phyloP scores from a whole-genome alignment of 192 early-diverging fungal genomes.

The Coemansia sp. region DNA sequence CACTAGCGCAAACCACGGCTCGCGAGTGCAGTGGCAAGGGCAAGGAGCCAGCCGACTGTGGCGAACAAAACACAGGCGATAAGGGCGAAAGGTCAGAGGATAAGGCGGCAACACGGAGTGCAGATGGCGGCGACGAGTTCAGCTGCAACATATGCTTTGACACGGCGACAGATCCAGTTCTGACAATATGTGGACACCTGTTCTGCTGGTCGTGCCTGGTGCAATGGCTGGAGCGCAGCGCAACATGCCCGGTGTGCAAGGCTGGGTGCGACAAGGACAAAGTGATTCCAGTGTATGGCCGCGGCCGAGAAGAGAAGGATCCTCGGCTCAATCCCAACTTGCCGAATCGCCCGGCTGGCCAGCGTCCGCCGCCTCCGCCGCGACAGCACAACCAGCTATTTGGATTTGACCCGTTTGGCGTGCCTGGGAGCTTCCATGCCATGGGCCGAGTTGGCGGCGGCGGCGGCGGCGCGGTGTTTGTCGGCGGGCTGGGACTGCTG shows the following conservation, averaged over 20 bases:
- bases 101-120: neutral
- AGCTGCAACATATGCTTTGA: slow-evolving; percentile 68
- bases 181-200: slow-evolving; percentile 80
- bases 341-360: slow-evolving; percentile 77
- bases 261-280: slow-evolving; percentile 83
- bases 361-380: slow-evolving; percentile 72
- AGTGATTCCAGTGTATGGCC: slow-evolving; percentile 82
- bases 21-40: neutral
- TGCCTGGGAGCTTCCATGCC: slow-evolving; percentile 60
- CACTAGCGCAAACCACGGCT: neutral
- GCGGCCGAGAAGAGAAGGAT: slow-evolving; percentile 76
- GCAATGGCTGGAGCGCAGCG: slow-evolving; percentile 79
- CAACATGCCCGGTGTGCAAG: slow-evolving; percentile 84
- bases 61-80: too few relatives aligned
- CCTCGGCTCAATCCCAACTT: slow-evolving; percentile 59
- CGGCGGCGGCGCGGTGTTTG: slow-evolving; percentile 59
- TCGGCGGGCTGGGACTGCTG: slow-evolving; percentile 72
- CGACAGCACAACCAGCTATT: slow-evolving; percentile 61
- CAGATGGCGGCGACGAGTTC: slow-evolving; percentile 31
- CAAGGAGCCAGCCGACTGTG: neutral
- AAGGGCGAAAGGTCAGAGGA: neutral
- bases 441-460: slow-evolving; percentile 32
- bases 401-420: slow-evolving; percentile 62
- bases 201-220: slow-evolving; percentile 79
- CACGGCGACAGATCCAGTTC: slow-evolving; percentile 72